phyloP scores from a whole-genome alignment of 202 grass and related monocot species.

The Setaria italica region DNA sequence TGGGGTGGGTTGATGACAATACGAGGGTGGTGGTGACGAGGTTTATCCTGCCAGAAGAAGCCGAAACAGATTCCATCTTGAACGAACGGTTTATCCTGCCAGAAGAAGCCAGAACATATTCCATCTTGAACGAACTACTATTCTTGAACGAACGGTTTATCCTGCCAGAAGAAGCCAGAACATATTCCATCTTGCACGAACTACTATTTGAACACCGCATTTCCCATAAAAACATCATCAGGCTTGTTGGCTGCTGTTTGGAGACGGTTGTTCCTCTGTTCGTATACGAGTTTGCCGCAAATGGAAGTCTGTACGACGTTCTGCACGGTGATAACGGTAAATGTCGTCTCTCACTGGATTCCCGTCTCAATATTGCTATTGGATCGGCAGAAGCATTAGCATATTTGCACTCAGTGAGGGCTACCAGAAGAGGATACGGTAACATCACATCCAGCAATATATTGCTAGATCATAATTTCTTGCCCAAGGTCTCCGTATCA shows the following conservation, averaged over 20 bases:
- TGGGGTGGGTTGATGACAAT: background rate
- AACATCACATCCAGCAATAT: background rate
- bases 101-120: background rate
- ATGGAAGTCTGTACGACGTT: background rate
- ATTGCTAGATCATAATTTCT: background rate
- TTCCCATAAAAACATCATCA: background rate
- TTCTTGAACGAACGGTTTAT: no score
- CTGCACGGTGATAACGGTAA: background rate
- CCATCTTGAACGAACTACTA: no score
- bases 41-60: background rate
- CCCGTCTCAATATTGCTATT: conserved; percentile 3
- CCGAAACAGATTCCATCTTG: background rate
- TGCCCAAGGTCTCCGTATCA: background rate
- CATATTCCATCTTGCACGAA: background rate
- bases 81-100: background rate
- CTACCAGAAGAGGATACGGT: rapidly evolving
- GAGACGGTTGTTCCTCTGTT: background rate
- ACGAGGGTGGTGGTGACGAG: background rate
- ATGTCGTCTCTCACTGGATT: background rate
- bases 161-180: background rate
- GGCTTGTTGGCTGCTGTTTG: background rate
- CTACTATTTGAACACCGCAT: background rate
- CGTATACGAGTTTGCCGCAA: no score
- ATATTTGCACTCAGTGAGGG: background rate
- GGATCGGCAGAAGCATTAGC: background rate